Evolutionary conservation across 176 grass and related monocot species (phyloP).

Genomic region (Paspalum notatum): DNA sequence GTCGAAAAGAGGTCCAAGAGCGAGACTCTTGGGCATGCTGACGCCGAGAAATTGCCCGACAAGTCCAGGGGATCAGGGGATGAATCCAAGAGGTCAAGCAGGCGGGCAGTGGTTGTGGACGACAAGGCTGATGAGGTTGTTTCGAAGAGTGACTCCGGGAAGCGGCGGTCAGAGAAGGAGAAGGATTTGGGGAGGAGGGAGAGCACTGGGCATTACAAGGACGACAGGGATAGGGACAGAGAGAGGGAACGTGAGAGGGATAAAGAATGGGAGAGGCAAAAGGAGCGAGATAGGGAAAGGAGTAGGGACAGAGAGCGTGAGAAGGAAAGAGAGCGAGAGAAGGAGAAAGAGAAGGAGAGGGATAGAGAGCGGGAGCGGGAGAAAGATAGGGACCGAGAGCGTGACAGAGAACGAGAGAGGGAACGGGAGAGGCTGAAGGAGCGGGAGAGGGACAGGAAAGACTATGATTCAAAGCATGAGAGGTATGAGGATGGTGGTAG

Average conservation of each 20-base stretch:
- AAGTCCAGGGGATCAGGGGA: constrained; percentile 69
- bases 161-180: constrained; percentile 55
- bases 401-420: constrained; percentile 49
- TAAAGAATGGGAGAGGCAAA: constrained; percentile 51
- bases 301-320: constrained; percentile 55
- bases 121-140: constrained; percentile 56
- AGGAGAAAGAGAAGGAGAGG: constrained; percentile 61
- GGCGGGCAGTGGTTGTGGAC: constrained; percentile 36
- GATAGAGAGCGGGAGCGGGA: constrained; percentile 60
- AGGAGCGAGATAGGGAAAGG: constrained; percentile 55
- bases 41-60: constrained; percentile 56
- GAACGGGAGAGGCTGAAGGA: constrained; percentile 62
- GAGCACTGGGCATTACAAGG: constrained; percentile 62
- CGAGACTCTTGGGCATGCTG: constrained; percentile 64
- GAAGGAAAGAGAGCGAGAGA: constrained; percentile 54
- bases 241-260: constrained; percentile 57
- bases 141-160: constrained; percentile 53
- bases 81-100: constrained; percentile 71
- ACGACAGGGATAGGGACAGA: constrained; percentile 70
- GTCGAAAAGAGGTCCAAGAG: constrained; percentile 74
- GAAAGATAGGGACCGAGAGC: constrained; percentile 45
- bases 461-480: constrained; percentile 71
- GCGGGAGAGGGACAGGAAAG: constrained; percentile 64
- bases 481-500: constrained; percentile 67
- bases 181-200: constrained; percentile 64